Conservation (phyloP, 2,329 filamentous ascomycete species). For the Immersiporthe knoxdaviesiana region DNA sequence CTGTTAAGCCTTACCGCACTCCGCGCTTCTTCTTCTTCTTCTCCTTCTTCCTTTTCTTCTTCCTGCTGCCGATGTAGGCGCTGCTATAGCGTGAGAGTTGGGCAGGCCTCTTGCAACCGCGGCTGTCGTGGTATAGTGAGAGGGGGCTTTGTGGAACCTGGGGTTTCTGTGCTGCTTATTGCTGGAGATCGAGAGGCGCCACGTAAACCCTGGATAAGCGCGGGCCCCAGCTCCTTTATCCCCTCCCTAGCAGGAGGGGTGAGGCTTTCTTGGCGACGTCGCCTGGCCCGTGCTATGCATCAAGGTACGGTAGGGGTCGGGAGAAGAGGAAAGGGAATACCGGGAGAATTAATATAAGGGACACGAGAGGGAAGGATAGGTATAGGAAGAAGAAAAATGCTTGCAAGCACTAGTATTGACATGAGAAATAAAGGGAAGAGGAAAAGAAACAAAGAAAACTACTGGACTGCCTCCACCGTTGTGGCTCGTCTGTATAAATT, state of each 20-base stretch:
- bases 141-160: not conserved
- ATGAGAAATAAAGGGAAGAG: not conserved
- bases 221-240: not conserved
- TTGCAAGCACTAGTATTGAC: not conserved
- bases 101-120: not conserved
- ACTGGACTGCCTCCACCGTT: too few relatives aligned
- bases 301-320: not conserved
- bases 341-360: too few relatives aligned
- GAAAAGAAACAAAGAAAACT: too few relatives aligned
- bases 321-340: not conserved
- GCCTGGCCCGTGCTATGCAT: not conserved
- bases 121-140: not conserved
- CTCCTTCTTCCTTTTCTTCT: not conserved
- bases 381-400: too few relatives aligned
- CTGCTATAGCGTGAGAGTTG: not conserved
- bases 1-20: not conserved
- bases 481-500: not conserved
- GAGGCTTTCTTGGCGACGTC: not conserved
- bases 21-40: not conserved
- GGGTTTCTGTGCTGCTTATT: not conserved
- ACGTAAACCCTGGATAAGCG: not conserved
- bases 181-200: not conserved
- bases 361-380: too few relatives aligned
- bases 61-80: constrained; percentile 18
- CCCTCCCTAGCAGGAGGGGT: not conserved